Conservation (phyloP, 352 stramenopile genomes). For the Phytophthora citricola region DNA sequence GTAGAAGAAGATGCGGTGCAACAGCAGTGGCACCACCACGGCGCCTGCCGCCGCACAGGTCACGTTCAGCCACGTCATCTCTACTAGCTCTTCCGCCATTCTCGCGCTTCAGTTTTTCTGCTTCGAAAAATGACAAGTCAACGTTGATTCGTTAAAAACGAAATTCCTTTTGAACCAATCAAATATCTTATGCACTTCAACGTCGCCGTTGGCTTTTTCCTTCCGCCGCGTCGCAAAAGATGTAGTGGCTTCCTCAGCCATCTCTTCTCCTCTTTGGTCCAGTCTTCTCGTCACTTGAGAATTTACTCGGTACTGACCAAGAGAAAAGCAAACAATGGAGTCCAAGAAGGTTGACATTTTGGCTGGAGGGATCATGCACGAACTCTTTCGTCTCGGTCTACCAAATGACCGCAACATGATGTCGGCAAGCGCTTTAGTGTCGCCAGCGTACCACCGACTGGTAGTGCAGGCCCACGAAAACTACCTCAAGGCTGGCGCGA, state of each 20-base stretch:
- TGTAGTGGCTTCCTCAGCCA: slow-evolving; percentile 23
- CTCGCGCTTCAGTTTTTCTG: slow-evolving; percentile 17
- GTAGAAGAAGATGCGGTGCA: slow-evolving; percentile 63
- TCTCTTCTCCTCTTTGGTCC: background rate
- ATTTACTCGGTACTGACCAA: slow-evolving; percentile 12
- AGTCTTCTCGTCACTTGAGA: slow-evolving; percentile 16
- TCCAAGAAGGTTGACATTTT: slow-evolving; percentile 58
- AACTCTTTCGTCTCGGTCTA: slow-evolving; percentile 86
- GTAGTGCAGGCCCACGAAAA: slow-evolving; percentile 73
- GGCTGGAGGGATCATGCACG: slow-evolving; percentile 88
- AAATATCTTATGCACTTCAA: slow-evolving; percentile 28
- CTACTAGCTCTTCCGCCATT: slow-evolving; percentile 30
- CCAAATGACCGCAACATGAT: slow-evolving; percentile 92
- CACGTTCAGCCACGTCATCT: slow-evolving; percentile 50
- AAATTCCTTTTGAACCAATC: slow-evolving; percentile 5
- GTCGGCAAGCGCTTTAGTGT: slow-evolving; percentile 84
- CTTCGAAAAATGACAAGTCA: slow-evolving; percentile 13
- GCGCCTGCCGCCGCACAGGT: slow-evolving; percentile 38
- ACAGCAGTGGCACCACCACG: slow-evolving; percentile 54
- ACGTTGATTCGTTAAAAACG: slow-evolving; percentile 18
- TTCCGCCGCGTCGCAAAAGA: slow-evolving; percentile 24
- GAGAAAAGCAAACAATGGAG: slow-evolving; percentile 23
- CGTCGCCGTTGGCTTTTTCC: slow-evolving; percentile 15
- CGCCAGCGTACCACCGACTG: slow-evolving; percentile 66
- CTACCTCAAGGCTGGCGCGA: slow-evolving; percentile 82